Evolutionary conservation across 306 rosid genomes (phyloP).

Genomic region (Cyclanthera cordifolia): DNA sequence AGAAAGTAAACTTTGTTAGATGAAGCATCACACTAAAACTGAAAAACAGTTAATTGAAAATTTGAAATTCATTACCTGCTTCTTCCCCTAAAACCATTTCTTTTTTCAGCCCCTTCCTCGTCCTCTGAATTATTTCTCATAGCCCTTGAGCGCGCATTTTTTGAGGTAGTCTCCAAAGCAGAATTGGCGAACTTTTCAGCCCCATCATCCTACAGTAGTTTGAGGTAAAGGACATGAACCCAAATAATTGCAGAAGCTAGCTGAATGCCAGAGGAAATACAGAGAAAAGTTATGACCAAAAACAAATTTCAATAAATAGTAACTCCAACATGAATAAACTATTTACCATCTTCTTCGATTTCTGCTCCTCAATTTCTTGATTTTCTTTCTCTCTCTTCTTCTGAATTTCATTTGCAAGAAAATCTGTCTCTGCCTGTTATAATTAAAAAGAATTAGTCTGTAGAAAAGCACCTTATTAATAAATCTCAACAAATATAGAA

Average conservation of each 20-base stretch:
- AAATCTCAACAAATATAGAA: neutral
- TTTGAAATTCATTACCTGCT: slow-evolving; percentile 36
- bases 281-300: slow-evolving; percentile 73
- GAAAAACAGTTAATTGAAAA: slow-evolving; percentile 10
- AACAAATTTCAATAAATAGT: slow-evolving; percentile 33
- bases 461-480: slow-evolving; percentile 1
- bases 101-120: slow-evolving; percentile 40
- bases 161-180: slow-evolving; percentile 41
- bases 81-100: slow-evolving; percentile 62
- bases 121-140: slow-evolving; percentile 34
- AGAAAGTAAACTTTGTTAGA: neutral
- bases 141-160: slow-evolving; percentile 30
- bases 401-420: slow-evolving; percentile 69
- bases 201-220: slow-evolving; percentile 99
- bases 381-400: slow-evolving; percentile 68
- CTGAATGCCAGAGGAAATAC: slow-evolving; percentile 89
- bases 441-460: slow-evolving; percentile 12
- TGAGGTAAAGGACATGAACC: slow-evolving; percentile 99
- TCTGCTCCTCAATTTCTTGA: slow-evolving; percentile 60
- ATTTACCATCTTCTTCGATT: slow-evolving; percentile 73
- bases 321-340: slow-evolving; percentile 57
- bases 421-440: slow-evolving; percentile 73
- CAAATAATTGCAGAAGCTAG: slow-evolving; percentile 99
- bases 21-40: neutral
- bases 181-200: slow-evolving; percentile 45